These are phyloP conservation scores for Epichloe gansuensis DNA, from an alignment of 2,329 filamentous ascomycete genomes.

Conservation along the genomic window DNA sequence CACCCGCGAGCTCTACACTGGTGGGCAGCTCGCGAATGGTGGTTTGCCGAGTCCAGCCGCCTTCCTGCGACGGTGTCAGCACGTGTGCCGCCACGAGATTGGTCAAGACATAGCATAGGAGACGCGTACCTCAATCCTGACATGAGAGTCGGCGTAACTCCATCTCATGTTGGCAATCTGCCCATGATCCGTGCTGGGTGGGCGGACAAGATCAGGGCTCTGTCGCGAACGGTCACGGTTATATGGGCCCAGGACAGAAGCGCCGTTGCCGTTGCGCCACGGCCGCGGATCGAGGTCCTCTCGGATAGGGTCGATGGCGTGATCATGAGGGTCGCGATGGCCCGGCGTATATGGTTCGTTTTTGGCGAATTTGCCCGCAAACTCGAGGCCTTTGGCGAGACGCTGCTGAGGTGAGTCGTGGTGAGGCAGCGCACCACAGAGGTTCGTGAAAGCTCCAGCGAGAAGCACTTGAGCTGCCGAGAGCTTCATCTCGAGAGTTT, in stretches of 20 bases:
- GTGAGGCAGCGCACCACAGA: constrained; percentile 17
- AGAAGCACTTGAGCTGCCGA: constrained; percentile 15
- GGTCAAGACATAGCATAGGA: neutral
- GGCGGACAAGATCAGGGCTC: constrained; percentile 59
- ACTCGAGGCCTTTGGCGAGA: constrained; percentile 35
- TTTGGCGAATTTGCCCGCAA: constrained; percentile 29
- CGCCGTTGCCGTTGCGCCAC: constrained; percentile 50
- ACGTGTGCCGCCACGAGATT: neutral
- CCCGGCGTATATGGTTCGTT: constrained; percentile 46
- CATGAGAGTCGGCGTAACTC: constrained; percentile 55
- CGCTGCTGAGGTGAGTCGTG: constrained; percentile 43
- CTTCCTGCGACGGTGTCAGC: constrained; percentile 37
- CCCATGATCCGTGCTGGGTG: constrained; percentile 62
- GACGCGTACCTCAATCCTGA: constrained; percentile 44
- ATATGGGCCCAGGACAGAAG: constrained; percentile 56
- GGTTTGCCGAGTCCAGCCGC: constrained; percentile 66
- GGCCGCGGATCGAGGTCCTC: constrained; percentile 53
- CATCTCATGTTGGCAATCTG: constrained; percentile 61
- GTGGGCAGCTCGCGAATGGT: constrained; percentile 52
- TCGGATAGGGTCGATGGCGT: constrained; percentile 47
- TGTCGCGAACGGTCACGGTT: constrained; percentile 56
- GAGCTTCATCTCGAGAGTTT: constrained; percentile 16
- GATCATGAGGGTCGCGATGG: constrained; percentile 49
- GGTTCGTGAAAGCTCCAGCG: constrained; percentile 11
- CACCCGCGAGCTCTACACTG: constrained; percentile 59